Base-by-base conservation (phyloP, 495 filamentous ascomycete genomes). In the Aspergillus asperescens region DNA sequence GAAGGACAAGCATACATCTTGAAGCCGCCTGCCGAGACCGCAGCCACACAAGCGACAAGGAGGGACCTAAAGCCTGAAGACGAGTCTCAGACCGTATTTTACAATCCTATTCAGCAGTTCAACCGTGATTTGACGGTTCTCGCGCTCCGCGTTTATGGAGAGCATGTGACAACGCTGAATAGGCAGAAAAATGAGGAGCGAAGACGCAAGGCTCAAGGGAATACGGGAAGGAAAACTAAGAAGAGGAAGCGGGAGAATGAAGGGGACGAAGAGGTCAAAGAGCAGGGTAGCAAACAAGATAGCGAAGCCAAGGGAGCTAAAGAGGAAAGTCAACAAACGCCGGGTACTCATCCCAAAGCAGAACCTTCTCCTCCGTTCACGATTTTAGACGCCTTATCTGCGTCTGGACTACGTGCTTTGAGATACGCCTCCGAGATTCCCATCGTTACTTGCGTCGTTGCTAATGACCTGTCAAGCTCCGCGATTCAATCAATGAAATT, bases 21-120 rank as follows among this genome's bases (percentile, higher is more conserved):
- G 31, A 74, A 87, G 41, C 78, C 83, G 27, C 68, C 74, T 8
- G 52, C 63, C 0, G 72, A 81, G 29, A 69, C 71, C 24, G 73
- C 72, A 18, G 67, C 72, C 22, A 73, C 76, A 5, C 69, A 76
- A 42, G 67, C 65, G 20, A 58, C 64, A 13, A 68, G 61, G 49
- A 74, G 64, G 43, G 58, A 75, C 38, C 69, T 73, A n/a, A 68
- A 69, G 32, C 69, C 60, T 15, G 73, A 79, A 10, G 73, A 81
- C 34, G 74, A 77, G 25, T 67, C 75, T 13, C 89, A 95, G 64
- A 80, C 84, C 24, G 94, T 98, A 22, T 98, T 98, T 65, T 98
- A 98, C 73, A 98, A 98, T 57, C 92, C 93, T 0, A 95, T 98
- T 35, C 94, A 97, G 63, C 94, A 97, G 67, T 98, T 96, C 75